phyloP scores from a whole-genome alignment of 495 filamentous ascomycete genomes.

The Aspergillus biplanus region DNA sequence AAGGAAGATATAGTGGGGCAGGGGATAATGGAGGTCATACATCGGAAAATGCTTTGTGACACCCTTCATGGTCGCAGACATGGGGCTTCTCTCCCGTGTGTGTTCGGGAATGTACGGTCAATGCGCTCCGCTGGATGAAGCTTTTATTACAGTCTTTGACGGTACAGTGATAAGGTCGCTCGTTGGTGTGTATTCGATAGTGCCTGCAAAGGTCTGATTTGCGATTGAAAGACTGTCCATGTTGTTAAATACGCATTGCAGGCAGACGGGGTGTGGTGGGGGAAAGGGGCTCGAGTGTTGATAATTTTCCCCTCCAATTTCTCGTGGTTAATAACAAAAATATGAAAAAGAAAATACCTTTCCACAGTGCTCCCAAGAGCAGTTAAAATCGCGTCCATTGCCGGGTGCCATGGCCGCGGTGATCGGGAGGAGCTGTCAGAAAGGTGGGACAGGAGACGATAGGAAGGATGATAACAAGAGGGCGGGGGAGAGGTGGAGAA shows the following conservation, averaged over 20 bases:
- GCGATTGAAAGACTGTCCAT: conserved; percentile 80
- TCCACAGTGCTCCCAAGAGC: conserved; percentile 50
- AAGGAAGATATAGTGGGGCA: conserved; percentile 4
- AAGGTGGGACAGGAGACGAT: conserved; percentile 19
- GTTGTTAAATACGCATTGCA: background rate
- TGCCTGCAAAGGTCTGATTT: conserved; percentile 90
- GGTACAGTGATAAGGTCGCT: conserved; percentile 77
- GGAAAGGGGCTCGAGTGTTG: background rate
- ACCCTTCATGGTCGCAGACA: conserved; percentile 76
- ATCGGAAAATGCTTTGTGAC: conserved; percentile 84
- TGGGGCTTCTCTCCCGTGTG: conserved; percentile 93
- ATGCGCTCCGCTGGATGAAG: conserved; percentile 87
- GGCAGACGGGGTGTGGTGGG: no score
- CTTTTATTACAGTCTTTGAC: conserved; percentile 77
- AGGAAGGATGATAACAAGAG: conserved; percentile 12
- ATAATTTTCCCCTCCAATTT: background rate
- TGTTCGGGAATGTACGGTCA: conserved; percentile 84
- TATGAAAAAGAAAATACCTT: conserved; percentile 39
- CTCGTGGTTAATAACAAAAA: background rate
- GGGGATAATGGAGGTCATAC: conserved; percentile 51
- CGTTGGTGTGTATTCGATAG: conserved; percentile 89
- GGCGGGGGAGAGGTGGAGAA: conserved; percentile 15
- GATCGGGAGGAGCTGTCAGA: conserved; percentile 19
- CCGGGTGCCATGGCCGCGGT: conserved; percentile 47
- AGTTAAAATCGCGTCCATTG: conserved; percentile 50